Base-by-base conservation (phyloP, 805 yeast species). In the Schizosaccharomyces cryophilus region DNA sequence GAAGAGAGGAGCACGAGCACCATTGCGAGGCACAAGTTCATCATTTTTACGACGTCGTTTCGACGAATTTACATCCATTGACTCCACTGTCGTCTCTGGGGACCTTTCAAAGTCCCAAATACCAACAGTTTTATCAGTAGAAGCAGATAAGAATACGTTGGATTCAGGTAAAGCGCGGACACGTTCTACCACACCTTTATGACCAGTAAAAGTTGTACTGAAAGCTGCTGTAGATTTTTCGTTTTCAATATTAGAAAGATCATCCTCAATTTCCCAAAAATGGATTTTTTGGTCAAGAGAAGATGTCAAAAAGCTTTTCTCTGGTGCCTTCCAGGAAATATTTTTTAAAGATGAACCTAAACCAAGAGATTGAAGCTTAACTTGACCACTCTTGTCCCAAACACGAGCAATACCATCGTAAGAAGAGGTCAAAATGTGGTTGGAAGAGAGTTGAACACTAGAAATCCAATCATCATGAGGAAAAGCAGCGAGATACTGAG, bases 401-500 rank as follows among this genome's bases (percentile, higher is more conserved):
- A 93, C 81, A 65, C 97, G 80, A 29, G 90, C 95, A 38, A 90
- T 79, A 66, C 97, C 97, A 70, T 93, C 98, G 69, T 89, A 93
- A 0, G 95, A 82, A 48, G 97, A 98, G 15, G 93, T 81, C 56
- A 88, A 75, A 61, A 90, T 85, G 67, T 78, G 77, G 40, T 82
- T 77, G 42, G 24, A 35, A 5, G 26, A n/a, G 66, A 83, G 70
- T 68, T 80, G 80, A 30, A 84, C 77, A 1, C 94, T 78, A 26
- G 95, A 86, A 29, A 93, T 80, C 98, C 98, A 93, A 72, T 93
- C 98, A 64, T 90, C 95, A 68, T 90, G 88, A 68, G 82, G 80
- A 72, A 84, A 93, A 56, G 95, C 83, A 2, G 94, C 87, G 64
- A 88, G 74, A 68, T 80, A 89, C 30, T 90, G 82, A n/a, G 98